These are phyloP conservation scores for Notholithocarpus densiflorus DNA, from an alignment of 306 rosid species.

Conservation along the genomic window DNA sequence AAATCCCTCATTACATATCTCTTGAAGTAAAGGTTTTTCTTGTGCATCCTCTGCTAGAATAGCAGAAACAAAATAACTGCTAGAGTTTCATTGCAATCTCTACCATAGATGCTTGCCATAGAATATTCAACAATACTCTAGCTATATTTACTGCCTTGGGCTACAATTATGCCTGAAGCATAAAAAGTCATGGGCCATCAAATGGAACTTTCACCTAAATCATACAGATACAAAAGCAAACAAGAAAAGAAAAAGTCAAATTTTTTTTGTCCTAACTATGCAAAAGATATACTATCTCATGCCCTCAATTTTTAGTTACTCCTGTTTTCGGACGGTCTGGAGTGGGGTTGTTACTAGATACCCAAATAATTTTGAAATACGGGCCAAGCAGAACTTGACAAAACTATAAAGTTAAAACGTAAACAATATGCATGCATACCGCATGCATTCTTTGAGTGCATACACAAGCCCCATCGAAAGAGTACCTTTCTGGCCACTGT, in stretches of 20 bases:
- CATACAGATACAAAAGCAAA: background rate
- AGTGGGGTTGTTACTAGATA: background rate
- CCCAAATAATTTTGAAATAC: background rate
- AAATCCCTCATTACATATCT: background rate
- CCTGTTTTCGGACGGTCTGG: background rate
- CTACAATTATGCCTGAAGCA: background rate
- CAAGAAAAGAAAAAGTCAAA: background rate
- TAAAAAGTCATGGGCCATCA: background rate
- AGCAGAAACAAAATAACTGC: background rate
- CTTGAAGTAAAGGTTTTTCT: background rate
- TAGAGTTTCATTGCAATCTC: background rate
- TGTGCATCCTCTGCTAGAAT: background rate
- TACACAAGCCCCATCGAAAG: background rate
- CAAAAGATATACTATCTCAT: background rate
- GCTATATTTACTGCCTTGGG: background rate
- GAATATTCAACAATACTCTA: background rate
- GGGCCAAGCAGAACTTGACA: background rate
- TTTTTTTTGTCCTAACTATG: background rate
- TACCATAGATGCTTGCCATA: background rate
- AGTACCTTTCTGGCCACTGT: constrained; percentile 23
- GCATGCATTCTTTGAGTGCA: background rate
- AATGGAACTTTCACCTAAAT: background rate
- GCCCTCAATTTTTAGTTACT: background rate
- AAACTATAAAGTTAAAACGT: background rate
- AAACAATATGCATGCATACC: background rate